Evolutionary conservation across 2,329 filamentous ascomycete species (phyloP), one percentile per base, ranked within the genome.

Genomic region (Arthrobotrys entomopaga): DNA sequence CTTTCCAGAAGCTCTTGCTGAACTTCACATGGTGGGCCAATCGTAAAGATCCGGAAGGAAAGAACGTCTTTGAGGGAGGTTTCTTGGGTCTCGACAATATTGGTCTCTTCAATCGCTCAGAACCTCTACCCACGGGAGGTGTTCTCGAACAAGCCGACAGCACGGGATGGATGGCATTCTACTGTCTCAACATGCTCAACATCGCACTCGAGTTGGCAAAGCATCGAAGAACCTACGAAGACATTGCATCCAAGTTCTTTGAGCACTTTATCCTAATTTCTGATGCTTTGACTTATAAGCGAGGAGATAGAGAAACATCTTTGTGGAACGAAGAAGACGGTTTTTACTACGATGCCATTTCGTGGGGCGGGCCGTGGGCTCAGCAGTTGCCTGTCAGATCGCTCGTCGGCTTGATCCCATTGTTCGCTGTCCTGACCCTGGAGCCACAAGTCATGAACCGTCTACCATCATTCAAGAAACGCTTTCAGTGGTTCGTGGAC

Each of bases 1-100:
- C 97, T 3, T 98, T 98, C 84, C 95, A 98, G 80, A 98, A 98
- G 82, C 83, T 98, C 73, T 84, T 98, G 22, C 85, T 98, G 76
- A 98, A 98, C 83, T 98, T 98, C 81, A 98, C 95, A 2, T 98
- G 95, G 95, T 98, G 71, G 76, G 94, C 97, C 19, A 98, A 98
- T 81, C 90, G 94, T 70, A 98, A 98, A 82, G 94, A 98, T 79
- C 86, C 87, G 10, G 92, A 97, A 8, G 94, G 93, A 79, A 98
- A 98, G 84, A 97, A 98, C 79, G 91, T 98, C 26, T 98, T 98
- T 78, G 95, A 98, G 80, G 95, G 94, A 77, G 94, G 94, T 49
- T 98, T 98, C 85, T 84, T 98, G 6, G 94, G 94, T 52, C 85
- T 98, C 60, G 94, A 98, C 86, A 98, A 98, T 81, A 98, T 98